Evolutionary conservation across 1,139 yeast species (phyloP), one percentile per base, ranked within the genome.

Genomic region (Zygoascus hellenicus): DNA sequence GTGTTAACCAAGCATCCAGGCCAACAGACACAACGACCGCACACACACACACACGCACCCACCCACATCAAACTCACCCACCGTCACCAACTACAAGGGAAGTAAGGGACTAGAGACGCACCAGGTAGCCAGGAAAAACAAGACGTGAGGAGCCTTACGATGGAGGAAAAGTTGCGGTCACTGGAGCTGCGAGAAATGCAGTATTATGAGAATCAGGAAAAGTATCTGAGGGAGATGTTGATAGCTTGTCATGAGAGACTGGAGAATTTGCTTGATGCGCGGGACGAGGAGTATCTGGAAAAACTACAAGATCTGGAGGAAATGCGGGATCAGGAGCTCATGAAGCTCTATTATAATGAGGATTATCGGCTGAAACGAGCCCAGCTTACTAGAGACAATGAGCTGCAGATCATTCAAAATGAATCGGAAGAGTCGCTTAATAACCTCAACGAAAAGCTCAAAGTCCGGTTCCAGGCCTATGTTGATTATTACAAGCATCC

Each of bases 361-460:
- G 84, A 83, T 62, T 90, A 83, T 64, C 83, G 87, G 61, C 83
- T 87, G 7, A 77, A 79, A 49, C 72, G 90, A 48, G 83, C 88
- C 26, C 84, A 85, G 56, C 73, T 74, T 38, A 92, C 86, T 62
- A 86, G 86, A 63, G 78, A 80, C 53, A 81, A 80, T 48, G 96
- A 88, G 55, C 76, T 88, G 45, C 78, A 74, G 35, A 74, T 74
- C 50, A 89, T 95, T 22, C 81, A 83, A 9, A 17, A 29, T 6
- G 46, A 43, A 26, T 31, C 37, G n/a, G 14, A 35, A 17, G 39
- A 43, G 22, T 28, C 37, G 9, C 34, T 30, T 4, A 19, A 30
- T 9, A 31, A 16, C 17, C 40, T 43, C 26, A 37, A 37, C 29
- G 46, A 43, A 15, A 29, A 31, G 28, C 29, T 43, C 6, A 36